Evolutionary conservation across 139 green algal species (phyloP), one percentile per base, ranked within the genome.

Genomic region (Chlamydomonas sp.): DNA sequence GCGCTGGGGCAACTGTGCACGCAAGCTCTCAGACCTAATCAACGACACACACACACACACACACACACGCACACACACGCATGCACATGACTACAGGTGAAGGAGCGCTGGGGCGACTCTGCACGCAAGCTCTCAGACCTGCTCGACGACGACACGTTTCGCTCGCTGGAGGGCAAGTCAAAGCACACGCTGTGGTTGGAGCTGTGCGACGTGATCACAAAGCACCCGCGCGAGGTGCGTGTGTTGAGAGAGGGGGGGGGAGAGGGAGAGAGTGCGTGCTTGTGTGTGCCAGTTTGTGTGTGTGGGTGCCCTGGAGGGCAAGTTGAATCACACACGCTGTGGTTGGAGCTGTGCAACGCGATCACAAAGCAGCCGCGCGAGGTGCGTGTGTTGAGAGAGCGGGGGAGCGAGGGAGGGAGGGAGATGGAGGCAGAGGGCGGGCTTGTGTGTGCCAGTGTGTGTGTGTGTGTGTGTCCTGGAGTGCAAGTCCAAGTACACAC

Each of bases 121-220:
- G 88, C 89, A 0, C 71, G 59, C 4, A 85, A 87, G 71, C 79
- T 97, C 71, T 81, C 87, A 1, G 78, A 85, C 38, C 57, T 91
- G 30, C 79, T 96, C 36, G 90, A 96, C 59, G 90, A 98, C 62
- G 90, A 96, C 67, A 86, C 67, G 3, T 99, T 99, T 83, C 77
- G 84, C 47, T 92, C 84, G 13, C 75, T 81, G 35, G 85, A 92
- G 78, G 95, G 92, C 70, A 98, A 97, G 79, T 91, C 72, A 61
- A 95, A 94, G 83, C 95, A 98, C 81, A 66, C 88, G 81, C 79
- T 99, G 70, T 99, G 95, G 95, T 83, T 99, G 73, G 92, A 98
- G 84, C 88, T 99, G 54, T 97, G 91, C 73, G 93, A 99, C 65
- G 80, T 98, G 28, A 77, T 98, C 65, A 97, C 90, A 28, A 92